Conservation (phyloP, 2,329 filamentous ascomycete species). For the Ophiosphaerella herpotricha region DNA sequence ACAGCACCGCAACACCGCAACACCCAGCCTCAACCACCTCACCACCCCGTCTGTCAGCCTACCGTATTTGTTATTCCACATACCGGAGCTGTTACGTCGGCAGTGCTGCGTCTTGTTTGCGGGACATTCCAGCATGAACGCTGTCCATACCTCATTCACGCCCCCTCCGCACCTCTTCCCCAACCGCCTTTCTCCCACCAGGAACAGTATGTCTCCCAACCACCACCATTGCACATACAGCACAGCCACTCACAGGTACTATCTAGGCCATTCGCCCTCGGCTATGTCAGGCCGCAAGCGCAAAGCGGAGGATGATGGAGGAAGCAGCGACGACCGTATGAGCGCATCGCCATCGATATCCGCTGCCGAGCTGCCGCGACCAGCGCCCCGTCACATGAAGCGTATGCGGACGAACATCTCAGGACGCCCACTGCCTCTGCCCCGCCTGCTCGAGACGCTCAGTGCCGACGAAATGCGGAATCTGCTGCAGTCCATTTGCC, state of each 20-base stretch:
- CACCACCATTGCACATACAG: slow-evolving; percentile 8
- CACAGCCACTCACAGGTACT: slow-evolving; percentile 12
- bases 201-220: slow-evolving; percentile 57
- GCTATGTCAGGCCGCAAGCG: slow-evolving; percentile 69
- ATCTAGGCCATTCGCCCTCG: slow-evolving; percentile 42
- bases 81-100: slow-evolving; percentile 15
- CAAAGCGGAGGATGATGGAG: slow-evolving; percentile 76
- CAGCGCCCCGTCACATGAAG: slow-evolving; percentile 63
- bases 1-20: not conserved
- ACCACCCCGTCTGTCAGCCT: not conserved
- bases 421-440: slow-evolving; percentile 67
- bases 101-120: slow-evolving; percentile 19
- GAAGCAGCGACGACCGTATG: slow-evolving; percentile 75
- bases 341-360: slow-evolving; percentile 84
- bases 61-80: slow-evolving; percentile 3
- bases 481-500: slow-evolving; percentile 88
- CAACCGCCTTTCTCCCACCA: slow-evolving; percentile 63
- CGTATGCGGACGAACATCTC: slow-evolving; percentile 70
- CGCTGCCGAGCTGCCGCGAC: slow-evolving; percentile 72
- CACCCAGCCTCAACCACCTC: not conserved
- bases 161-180: slow-evolving; percentile 64
- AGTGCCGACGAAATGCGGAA: slow-evolving; percentile 82
- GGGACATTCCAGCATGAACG: slow-evolving; percentile 59
- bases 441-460: slow-evolving; percentile 90
- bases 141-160: slow-evolving; percentile 62